Evolutionary conservation across 306 rosid species (phyloP), one percentile per base, ranked within the genome.

Genomic region (Inga leiocalycina): DNA sequence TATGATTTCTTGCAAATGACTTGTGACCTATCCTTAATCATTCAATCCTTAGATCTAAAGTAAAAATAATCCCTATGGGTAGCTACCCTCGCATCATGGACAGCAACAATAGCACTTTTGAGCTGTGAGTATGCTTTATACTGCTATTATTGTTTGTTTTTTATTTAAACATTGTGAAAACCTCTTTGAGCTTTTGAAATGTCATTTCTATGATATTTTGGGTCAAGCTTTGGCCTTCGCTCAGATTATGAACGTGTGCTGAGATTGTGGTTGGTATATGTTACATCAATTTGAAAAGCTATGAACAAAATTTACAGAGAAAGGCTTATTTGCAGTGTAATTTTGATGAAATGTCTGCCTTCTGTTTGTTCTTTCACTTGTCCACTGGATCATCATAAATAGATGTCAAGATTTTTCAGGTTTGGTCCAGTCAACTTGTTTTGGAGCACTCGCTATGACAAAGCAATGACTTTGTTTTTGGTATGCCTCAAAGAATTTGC

Each of bases 401-500:
- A 46, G 76, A 76, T 45, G 78, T 34, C 20, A 56, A 24, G 81
- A 17, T 82, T 72, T 54, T 54, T 67, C 85, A 94, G 99, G 93
- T 96, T 96, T 88, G 99, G 98, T 83, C 98, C 99, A 1, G 99
- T 96, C 87, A 96, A 96, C 90, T 87, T 94, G 87, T 94, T 94
- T 82, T 96, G 99, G 99, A 93, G 99, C 84, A 94, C 97, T 68
- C 94, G 98, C 48, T 96, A 93, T 84, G 99, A 96, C 94, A 94
- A 84, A 89, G 98, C 98, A 88, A 94, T 94, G 99, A 88, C 97
- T 14, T 86, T 90, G 81, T 96, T 85, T 88, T 87, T 92, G 88
- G 89, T 96, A 67, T 96, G 97, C 86, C 97, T 93, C 49, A 96
- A 94, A 88, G 97, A 94, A 83, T 96, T 96, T 86, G 93, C 97